Conservation (phyloP, 768 basidiomycete genomes). For the Leccinum fibrillosum region DNA sequence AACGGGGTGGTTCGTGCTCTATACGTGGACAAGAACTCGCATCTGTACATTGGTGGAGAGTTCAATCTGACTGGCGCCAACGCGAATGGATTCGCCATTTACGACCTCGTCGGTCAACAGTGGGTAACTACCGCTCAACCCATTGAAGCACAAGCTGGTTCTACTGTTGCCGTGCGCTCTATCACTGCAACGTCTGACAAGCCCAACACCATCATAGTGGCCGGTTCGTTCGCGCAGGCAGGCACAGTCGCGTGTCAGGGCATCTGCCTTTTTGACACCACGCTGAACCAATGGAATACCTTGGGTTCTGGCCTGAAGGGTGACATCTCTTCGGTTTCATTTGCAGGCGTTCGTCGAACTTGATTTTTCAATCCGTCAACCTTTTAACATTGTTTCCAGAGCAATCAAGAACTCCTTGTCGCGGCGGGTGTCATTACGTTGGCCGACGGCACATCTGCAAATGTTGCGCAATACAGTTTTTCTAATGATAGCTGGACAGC, state of each 20-base stretch:
- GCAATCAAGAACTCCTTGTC: constrained; percentile 63
- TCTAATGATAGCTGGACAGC: constrained; percentile 71
- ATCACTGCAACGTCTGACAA: constrained; percentile 62
- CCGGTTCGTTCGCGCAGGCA: constrained; percentile 82
- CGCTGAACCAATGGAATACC: constrained; percentile 70
- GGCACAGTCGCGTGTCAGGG: constrained; percentile 72
- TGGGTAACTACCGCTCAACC: constrained; percentile 65
- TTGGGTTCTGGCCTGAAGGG: constrained; percentile 82
- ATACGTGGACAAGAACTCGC: constrained; percentile 57
- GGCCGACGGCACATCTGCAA: constrained; percentile 57
- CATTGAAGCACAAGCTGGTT: constrained; percentile 53
- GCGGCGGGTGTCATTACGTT: constrained; percentile 80
- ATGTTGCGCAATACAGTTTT: constrained; percentile 73
- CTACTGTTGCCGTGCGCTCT: constrained; percentile 64
- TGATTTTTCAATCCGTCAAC: background rate
- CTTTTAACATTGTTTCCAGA: constrained; percentile 37
- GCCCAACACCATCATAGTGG: constrained; percentile 67
- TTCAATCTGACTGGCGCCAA: constrained; percentile 60
- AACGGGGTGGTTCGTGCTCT: constrained; percentile 78
- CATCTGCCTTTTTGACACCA: constrained; percentile 74
- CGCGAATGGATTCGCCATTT: constrained; percentile 72
- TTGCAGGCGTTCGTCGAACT: constrained; percentile 65
- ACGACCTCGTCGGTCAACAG: constrained; percentile 62
- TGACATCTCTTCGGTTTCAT: constrained; percentile 72
- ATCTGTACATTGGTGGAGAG: constrained; percentile 81